A percentile compares a stretch with the other conserved stretches of the same genome.
Conservation (phyloP, 768 basidiomycete species). For the Panellus pusillus region DNA sequence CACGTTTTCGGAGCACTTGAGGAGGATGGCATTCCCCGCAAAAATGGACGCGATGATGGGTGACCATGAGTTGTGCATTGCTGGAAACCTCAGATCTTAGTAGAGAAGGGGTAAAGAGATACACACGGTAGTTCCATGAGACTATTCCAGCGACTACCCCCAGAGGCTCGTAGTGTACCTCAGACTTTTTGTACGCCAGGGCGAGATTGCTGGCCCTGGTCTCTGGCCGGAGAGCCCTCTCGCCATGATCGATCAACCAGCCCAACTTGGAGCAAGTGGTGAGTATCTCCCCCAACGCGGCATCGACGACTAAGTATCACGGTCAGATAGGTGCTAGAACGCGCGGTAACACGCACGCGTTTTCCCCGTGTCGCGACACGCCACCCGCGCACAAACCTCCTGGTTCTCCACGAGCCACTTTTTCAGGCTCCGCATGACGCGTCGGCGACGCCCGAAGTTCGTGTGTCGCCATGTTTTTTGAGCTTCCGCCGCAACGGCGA, state of each 20-base stretch:
- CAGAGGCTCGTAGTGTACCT: constrained; percentile 85
- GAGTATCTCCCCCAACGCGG: constrained; percentile 90
- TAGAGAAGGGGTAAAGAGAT: not conserved
- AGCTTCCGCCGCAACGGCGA: constrained; percentile 60
- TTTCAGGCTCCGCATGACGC: constrained; percentile 82
- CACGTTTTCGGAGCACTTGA: constrained; percentile 93
- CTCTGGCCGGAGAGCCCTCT: constrained; percentile 72
- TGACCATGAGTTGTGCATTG: constrained; percentile 91
- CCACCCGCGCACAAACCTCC: constrained; percentile 80
- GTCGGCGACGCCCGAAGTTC: constrained; percentile 74
- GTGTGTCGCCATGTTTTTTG: constrained; percentile 75
- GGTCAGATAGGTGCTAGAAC: not conserved
- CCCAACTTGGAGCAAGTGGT: constrained; percentile 95
- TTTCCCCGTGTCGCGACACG: constrained; percentile 94
- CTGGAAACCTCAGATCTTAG: constrained; percentile 35
- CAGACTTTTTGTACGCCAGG: constrained; percentile 73
- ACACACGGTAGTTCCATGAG: constrained; percentile 90
- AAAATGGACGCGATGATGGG: constrained; percentile 91
- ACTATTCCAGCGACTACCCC: constrained; percentile 93
- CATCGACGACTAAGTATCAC: constrained; percentile 73
- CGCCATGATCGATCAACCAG: constrained; percentile 87
- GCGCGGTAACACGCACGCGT: constrained; percentile 58
- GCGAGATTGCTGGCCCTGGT: constrained; percentile 65
- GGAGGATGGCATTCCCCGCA: constrained; percentile 83
- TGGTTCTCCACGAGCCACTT: constrained; percentile 95